A percentile compares a stretch with the other conserved stretches of the same genome.
Conservation (phyloP, 257 asterid species). For the Lycium ferocissimum region DNA sequence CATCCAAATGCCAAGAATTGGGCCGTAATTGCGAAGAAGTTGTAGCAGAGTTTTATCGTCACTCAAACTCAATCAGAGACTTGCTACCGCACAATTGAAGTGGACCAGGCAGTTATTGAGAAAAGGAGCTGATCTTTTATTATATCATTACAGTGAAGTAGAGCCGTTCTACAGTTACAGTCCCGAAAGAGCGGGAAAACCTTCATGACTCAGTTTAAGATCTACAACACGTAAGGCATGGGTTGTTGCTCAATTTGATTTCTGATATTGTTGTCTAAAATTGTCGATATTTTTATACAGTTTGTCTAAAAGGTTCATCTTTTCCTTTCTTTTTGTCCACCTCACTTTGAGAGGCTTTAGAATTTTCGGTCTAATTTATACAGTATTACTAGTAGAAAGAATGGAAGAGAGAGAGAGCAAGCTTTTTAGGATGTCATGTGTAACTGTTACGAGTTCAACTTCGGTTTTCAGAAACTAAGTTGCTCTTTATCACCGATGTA, state of each 20-base stretch:
- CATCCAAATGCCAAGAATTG: conserved; percentile 60
- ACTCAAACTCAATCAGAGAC: conserved; percentile 53
- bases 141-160: not conserved
- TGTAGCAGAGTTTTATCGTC: conserved; percentile 55
- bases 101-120: conserved; percentile 25
- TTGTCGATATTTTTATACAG: not conserved
- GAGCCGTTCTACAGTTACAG: not conserved
- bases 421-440: too few relatives aligned
- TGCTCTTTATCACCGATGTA: too few relatives aligned
- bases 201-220: not conserved
- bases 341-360: too few relatives aligned
- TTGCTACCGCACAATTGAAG: conserved; percentile 47
- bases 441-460: too few relatives aligned
- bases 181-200: not conserved
- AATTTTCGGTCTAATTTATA: too few relatives aligned
- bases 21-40: conserved; percentile 65
- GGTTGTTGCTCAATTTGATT: not conserved
- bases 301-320: too few relatives aligned
- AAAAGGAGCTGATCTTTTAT: conserved; percentile 35
- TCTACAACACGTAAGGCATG: too few relatives aligned
- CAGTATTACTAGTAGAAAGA: too few relatives aligned
- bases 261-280: not conserved
- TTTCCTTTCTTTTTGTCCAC: too few relatives aligned
- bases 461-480: too few relatives aligned
- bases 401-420: too few relatives aligned